Base-by-base conservation (phyloP, 2,329 filamentous ascomycete genomes). In the Mycocentrospora acerina region DNA sequence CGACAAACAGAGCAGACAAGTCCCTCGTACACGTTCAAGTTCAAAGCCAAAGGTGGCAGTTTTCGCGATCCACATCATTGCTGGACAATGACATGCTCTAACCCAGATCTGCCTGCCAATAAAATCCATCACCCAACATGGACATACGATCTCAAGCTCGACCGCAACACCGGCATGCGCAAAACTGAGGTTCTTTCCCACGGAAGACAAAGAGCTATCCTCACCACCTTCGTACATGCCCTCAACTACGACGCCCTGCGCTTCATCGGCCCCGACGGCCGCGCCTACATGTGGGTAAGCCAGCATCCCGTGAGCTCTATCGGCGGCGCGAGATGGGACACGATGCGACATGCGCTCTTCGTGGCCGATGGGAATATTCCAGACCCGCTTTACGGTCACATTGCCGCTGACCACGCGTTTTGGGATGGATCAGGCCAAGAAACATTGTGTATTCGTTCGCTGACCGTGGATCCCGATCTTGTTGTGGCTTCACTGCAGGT, bases 341-440 rank as follows among this genome's bases (percentile, higher is more conserved):
- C 50, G 1, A 29, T 60, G 4, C 55, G 62, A 5, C 62, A 66
- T 30, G 62, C 61, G 8, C 53, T 66, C 2, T 66, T 66, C 24
- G 54, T 44, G 3, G 45, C 56, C 2, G 46, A 39, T 6, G 38
- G 46, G 4, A 46, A 40, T 8, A 44, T 44, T n/a, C 39, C 44
- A 22, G 55, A 66, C 36, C 62, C 62, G 2, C 37, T 64, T 1
- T 64, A 57, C 26, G 62, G 62, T 18, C 48, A 57, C 2, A 63
- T 66, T n/a, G 56, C 64, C 5, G 62, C 62, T 19, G 62, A 66
- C 25, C 62, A 66, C 27, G 47, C 58, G 3, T 64, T 56, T 31
- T 65, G 59, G 60, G 61, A 66, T 16, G 62, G 62, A 7, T 52
- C 53, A 30, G 35, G 53, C 2, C 44, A 54, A 7, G 24, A 42